Percentiles rank a stretch among this genome's conserved stretches.
phyloP scores from a whole-genome alignment of 495 filamentous ascomycete species.

The Acidiella bohemica region DNA sequence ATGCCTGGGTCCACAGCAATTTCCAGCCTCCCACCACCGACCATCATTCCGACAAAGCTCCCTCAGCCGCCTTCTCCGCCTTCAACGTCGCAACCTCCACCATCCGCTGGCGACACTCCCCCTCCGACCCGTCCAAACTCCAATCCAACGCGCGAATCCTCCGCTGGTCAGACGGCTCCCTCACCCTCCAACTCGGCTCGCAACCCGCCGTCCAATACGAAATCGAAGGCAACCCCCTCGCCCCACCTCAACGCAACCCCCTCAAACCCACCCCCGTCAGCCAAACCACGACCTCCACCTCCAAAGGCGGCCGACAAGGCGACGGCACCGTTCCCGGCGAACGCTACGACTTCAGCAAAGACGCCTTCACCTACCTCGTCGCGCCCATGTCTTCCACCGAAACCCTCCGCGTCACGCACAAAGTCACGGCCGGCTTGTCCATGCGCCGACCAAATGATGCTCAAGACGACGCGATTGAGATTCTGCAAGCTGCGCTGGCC shows the following conservation, averaged over 20 bases:
- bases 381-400: conserved; percentile 56
- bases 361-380: conserved; percentile 72
- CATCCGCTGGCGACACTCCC: conserved; percentile 56
- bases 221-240: conserved; percentile 60
- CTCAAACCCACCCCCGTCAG: conserved; percentile 37
- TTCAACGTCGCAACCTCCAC: conserved; percentile 54
- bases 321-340: conserved; percentile 2
- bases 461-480: conserved; percentile 64
- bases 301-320: conserved; percentile 15
- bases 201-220: conserved; percentile 67
- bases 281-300: not conserved
- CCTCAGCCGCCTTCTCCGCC: conserved; percentile 38
- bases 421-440: conserved; percentile 63
- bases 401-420: conserved; percentile 61
- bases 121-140: conserved; percentile 42
- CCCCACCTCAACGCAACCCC: conserved; percentile 42
- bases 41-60: conserved; percentile 33
- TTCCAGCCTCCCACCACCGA: conserved; percentile 52
- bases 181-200: conserved; percentile 63
- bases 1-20: conserved; percentile 55
- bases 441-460: conserved; percentile 55
- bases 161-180: conserved; percentile 71
- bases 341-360: conserved; percentile 51
- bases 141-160: conserved; percentile 68
- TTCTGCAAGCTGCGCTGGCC: conserved; percentile 56